phyloP scores from a whole-genome alignment of 2,329 filamentous ascomycete genomes.

The Fusarium sp. region DNA sequence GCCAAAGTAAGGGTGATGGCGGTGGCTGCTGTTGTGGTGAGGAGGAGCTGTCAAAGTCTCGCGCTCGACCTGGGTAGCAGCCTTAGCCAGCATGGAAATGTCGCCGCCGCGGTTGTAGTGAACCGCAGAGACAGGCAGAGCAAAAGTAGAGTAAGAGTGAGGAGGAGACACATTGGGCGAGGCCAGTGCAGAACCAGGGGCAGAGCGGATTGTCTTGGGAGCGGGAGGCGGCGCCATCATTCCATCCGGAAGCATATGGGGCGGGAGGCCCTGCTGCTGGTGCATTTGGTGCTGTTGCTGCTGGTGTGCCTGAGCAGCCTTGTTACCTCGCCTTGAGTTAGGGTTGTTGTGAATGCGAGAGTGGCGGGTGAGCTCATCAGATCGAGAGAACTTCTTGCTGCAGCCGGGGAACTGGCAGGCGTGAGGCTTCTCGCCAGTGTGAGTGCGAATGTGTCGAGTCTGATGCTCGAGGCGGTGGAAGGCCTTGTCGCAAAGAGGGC shows the following conservation, averaged over 20 bases:
- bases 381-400: slow-evolving; percentile 96
- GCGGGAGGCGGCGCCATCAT: slow-evolving; percentile 83
- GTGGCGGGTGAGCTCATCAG: slow-evolving; percentile 95
- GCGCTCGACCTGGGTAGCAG: slow-evolving; percentile 71
- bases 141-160: slow-evolving; percentile 84
- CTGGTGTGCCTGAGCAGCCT: slow-evolving; percentile 64
- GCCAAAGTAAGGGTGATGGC: slow-evolving; percentile 66
- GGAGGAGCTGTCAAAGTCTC: slow-evolving; percentile 58
- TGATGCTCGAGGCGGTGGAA: slow-evolving; percentile 98
- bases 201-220: slow-evolving; percentile 86
- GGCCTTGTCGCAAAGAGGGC: slow-evolving; percentile 96
- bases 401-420: slow-evolving; percentile 95
- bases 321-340: slow-evolving; percentile 93
- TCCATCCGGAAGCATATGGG: slow-evolving; percentile 63
- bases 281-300: slow-evolving; percentile 51
- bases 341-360: slow-evolving; percentile 99
- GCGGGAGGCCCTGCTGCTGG: slow-evolving; percentile 53
- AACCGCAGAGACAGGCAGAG: slow-evolving; percentile 59
- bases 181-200: slow-evolving; percentile 83
- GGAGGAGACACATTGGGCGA: slow-evolving; percentile 98
- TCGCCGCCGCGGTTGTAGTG: slow-evolving; percentile 64
- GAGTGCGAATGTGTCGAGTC: slow-evolving; percentile 89
- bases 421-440: slow-evolving; percentile 98
- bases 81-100: slow-evolving; percentile 70
- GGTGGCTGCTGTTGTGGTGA: slow-evolving; percentile 57